phyloP scores from a whole-genome alignment of 2,329 filamentous ascomycete genomes.

The Neonectria hederae region DNA sequence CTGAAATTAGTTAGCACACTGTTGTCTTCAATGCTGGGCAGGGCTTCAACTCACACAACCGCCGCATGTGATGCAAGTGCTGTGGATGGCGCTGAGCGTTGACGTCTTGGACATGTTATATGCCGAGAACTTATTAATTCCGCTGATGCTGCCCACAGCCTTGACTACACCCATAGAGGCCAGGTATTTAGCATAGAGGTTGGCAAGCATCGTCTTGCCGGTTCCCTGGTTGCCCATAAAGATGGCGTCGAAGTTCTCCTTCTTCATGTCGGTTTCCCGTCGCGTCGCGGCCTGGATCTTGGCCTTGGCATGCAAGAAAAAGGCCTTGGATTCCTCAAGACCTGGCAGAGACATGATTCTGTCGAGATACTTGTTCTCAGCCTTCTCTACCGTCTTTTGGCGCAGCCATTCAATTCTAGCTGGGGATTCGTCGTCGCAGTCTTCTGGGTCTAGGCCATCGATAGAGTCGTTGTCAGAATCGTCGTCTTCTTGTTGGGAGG shows the following conservation, averaged over 20 bases:
- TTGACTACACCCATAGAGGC: conserved; percentile 41
- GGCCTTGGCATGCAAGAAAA: conserved; percentile 57
- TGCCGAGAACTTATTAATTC: conserved; percentile 40
- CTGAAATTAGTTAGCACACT: conserved; percentile 29
- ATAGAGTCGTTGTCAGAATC: conserved; percentile 43
- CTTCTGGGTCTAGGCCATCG: conserved; percentile 42
- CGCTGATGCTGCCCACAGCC: conserved; percentile 56
- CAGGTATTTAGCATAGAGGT: conserved; percentile 44
- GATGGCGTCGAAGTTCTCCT: conserved; percentile 49
- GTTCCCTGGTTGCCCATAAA: conserved; percentile 46
- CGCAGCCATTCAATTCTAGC: conserved; percentile 46
- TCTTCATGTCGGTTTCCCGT: conserved; percentile 58
- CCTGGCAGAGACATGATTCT: conserved; percentile 70
- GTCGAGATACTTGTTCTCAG: conserved; percentile 65
- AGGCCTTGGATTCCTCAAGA: conserved; percentile 67
- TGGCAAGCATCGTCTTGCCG: conserved; percentile 44
- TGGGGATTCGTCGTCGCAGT: conserved; percentile 54
- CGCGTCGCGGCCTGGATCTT: conserved; percentile 61
- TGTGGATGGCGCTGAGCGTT: conserved; percentile 56
- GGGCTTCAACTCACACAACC: conserved; percentile 62
- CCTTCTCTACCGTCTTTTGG: conserved; percentile 57
- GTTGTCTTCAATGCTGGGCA: neutral
- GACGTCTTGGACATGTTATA: conserved; percentile 44
- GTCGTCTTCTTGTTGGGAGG: conserved; percentile 27
- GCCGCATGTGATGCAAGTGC: conserved; percentile 50